Evolutionary conservation across 1,139 yeast genomes (phyloP).

Genomic region (Debaryomyces nepalensis): DNA sequence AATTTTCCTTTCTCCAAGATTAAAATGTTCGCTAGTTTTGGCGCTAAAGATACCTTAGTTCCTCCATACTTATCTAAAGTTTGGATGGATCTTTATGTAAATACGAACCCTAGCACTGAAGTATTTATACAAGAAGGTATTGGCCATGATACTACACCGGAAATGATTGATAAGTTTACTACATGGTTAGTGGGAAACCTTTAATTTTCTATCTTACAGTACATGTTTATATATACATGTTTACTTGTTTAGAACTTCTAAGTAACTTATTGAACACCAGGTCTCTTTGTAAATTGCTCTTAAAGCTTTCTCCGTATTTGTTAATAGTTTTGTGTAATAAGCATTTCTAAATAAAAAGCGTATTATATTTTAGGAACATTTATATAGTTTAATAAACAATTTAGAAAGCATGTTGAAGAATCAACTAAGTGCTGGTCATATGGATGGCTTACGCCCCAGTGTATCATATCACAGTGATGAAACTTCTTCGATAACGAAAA

Average conservation of each 20-base stretch:
- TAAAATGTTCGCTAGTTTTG: constrained; percentile 44
- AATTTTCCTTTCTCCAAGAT: constrained; percentile 38
- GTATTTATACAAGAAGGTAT: constrained; percentile 35
- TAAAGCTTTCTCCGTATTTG: no score
- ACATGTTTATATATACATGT: no score
- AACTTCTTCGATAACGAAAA: constrained; percentile 13
- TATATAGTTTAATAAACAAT: neutral
- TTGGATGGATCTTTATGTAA: constrained; percentile 40
- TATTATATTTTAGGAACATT: neutral
- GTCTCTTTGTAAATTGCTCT: no score
- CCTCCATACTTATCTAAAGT: constrained; percentile 39
- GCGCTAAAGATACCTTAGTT: constrained; percentile 42
- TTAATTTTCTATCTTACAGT: no score
- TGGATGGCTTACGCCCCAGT: neutral
- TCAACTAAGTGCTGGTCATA: constrained; percentile 1
- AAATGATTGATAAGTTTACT: constrained; percentile 41
- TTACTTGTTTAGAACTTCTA: no score
- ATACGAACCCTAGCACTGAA: constrained; percentile 31
- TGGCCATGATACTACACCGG: constrained; percentile 42
- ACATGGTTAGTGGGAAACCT: constrained; percentile 34
- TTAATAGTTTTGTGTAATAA: constrained; percentile 7
- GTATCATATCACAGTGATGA: constrained; percentile 9
- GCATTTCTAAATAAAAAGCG: neutral
- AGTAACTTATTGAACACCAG: no score
- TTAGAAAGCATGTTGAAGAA: constrained; percentile 7